Base-by-base conservation (phyloP, 257 asterid genomes). In the Euphrasia confusa region DNA sequence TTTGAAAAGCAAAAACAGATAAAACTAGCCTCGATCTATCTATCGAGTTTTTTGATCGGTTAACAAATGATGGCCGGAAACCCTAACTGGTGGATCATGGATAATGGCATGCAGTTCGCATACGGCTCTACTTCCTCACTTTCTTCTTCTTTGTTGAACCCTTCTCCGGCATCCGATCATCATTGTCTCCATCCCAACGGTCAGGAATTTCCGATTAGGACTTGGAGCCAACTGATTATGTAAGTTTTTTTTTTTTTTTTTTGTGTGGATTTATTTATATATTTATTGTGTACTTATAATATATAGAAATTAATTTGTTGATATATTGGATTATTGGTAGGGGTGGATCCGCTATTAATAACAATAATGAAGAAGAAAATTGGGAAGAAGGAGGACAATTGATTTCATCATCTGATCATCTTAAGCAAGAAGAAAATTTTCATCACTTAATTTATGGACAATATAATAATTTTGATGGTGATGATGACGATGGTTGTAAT, bases 1-100 rank as follows among this genome's bases (percentile, higher is more conserved):
- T 44, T 44, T 44, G 21, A 47, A 47, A n/a, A 14, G 3, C 0
- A n/a, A 12, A 1, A 4, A 50, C 1, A 13, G 60, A 17, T 17
- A n/a, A 13, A 58, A 13, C 27, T 11, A 39, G 5, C 3, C 54
- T 21, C 24, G 24, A 21, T 21, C 24, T 68, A 47, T 4, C 18
- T 5, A 12, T 54, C 17, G 18, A 5, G 1, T 14, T 53, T 52
- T 9, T 52, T 5, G 3, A 1, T 14, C 11, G 53, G 15, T 11
- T 30, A 54, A 63, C 83, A 78, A 74, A 78, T 85, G 87, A 85
- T 85, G 96, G 95, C 95, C 57, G 98, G 94, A 88, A 90, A 50
- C 55, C 55, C 55, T 50, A 50, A 50, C 11, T 50, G 55, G 55
- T 50, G 55, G 55, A 17, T 27, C 55, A 50, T 50, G 55, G 18